Evolutionary conservation across 805 yeast genomes (phyloP).

Genomic region (Yamadazyma insecticola): DNA sequence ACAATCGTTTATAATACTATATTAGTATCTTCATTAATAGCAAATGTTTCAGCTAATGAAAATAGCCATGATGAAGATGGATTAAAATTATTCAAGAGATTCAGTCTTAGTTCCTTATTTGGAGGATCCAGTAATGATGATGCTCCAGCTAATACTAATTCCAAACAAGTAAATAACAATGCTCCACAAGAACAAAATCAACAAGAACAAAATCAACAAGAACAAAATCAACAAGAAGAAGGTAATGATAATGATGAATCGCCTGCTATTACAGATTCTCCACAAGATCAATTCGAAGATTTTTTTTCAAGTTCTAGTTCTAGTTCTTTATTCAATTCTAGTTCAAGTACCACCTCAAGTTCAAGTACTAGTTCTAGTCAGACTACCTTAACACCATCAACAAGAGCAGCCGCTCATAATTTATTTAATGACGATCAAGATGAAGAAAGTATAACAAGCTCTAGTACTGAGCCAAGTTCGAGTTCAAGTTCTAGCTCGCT

Average conservation of each 20-base stretch:
- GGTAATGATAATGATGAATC: slow-evolving; percentile 2
- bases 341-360: slow-evolving; percentile 2
- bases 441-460: slow-evolving; percentile 3
- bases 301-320: slow-evolving; percentile 8
- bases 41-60: slow-evolving; percentile 11
- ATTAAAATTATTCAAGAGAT: slow-evolving; percentile 10
- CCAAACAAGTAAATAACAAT: slow-evolving; percentile 1
- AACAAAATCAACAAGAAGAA: too few relatives aligned
- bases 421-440: neutral
- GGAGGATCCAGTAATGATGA: slow-evolving; percentile 2
- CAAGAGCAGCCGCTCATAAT: neutral
- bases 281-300: neutral
- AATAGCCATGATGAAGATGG: slow-evolving; percentile 3
- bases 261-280: neutral
- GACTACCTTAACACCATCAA: neutral
- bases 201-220: too few relatives aligned
- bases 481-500: slow-evolving; percentile 13
- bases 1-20: slow-evolving; percentile 18
- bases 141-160: slow-evolving; percentile 2
- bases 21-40: slow-evolving; percentile 21
- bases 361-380: slow-evolving; percentile 5
- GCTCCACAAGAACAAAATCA: too few relatives aligned
- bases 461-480: slow-evolving; percentile 9
- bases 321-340: slow-evolving; percentile 6
- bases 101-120: slow-evolving; percentile 8